These are phyloP conservation scores for Populus nigra DNA, from an alignment of 345 rosid genomes.

Conservation along the genomic window DNA sequence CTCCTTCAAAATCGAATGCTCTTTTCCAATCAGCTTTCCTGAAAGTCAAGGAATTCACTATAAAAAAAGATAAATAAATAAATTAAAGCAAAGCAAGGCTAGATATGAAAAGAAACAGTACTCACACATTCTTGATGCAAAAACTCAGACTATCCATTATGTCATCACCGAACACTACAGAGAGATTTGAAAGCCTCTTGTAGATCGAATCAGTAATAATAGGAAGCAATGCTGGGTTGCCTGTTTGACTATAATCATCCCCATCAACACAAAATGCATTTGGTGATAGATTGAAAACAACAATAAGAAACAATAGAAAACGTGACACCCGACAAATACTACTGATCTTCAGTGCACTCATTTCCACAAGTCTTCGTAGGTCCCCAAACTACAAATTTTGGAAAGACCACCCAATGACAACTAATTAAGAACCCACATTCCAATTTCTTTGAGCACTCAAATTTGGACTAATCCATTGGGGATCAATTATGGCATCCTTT, in stretches of 20 bases:
- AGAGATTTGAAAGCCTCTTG: slow-evolving; percentile 52
- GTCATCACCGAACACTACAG: slow-evolving; percentile 37
- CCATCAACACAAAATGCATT: slow-evolving; percentile 38
- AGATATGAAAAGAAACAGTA: slow-evolving; percentile 8
- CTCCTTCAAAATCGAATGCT: slow-evolving; percentile 60
- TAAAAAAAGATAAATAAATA: not conserved
- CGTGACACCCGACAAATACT: slow-evolving; percentile 25
- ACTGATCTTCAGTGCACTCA: slow-evolving; percentile 31
- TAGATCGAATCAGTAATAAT: slow-evolving; percentile 52
- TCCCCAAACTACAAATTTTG: slow-evolving; percentile 20
- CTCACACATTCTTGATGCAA: slow-evolving; percentile 78
- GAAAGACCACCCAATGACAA: slow-evolving; percentile 12
- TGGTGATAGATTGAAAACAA: slow-evolving; percentile 32
- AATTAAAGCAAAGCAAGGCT: not conserved
- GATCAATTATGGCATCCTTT: slow-evolving; percentile 36
- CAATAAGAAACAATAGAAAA: slow-evolving; percentile 30
- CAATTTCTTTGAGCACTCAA: slow-evolving; percentile 16
- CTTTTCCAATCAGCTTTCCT: slow-evolving; percentile 75
- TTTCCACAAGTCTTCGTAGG: slow-evolving; percentile 13
- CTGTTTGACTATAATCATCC: slow-evolving; percentile 59
- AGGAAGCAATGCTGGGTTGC: slow-evolving; percentile 46
- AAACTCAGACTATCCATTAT: slow-evolving; percentile 42
- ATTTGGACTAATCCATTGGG: slow-evolving; percentile 3
- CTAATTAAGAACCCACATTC: slow-evolving; percentile 4
- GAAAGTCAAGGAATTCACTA: slow-evolving; percentile 18